A percentile compares a stretch with the other conserved stretches of the same genome.
These are phyloP conservation scores for Pythium pyrilobum DNA, from an alignment of 352 stramenopile genomes.

Conservation along the genomic window DNA sequence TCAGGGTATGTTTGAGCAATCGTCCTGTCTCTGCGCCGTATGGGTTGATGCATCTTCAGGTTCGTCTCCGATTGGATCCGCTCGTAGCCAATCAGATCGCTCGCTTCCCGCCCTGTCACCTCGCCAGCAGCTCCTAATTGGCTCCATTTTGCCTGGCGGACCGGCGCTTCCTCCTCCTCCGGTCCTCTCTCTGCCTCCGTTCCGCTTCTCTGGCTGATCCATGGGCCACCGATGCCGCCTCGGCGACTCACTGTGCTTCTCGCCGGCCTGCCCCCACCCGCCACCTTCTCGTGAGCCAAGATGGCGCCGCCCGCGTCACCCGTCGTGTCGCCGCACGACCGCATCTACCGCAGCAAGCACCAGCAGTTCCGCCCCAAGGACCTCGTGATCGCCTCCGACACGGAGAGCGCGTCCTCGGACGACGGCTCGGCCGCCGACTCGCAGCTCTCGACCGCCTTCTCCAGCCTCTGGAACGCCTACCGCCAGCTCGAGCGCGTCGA, in stretches of 20 bases:
- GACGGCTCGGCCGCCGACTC: background rate
- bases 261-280: background rate
- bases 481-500: slow-evolving; percentile 35
- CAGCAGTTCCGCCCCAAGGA: slow-evolving; percentile 13
- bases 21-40: background rate
- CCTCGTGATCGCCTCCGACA: slow-evolving; percentile 15
- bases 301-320: slow-evolving; percentile 3
- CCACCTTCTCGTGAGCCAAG: background rate
- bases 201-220: slow-evolving; percentile 10
- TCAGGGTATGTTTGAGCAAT: slow-evolving; percentile 10
- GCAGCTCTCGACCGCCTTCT: slow-evolving; percentile 1
- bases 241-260: background rate
- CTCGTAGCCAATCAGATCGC: background rate
- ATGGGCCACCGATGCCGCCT: background rate
- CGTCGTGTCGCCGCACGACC: slow-evolving; percentile 1
- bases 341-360: slow-evolving; percentile 12
- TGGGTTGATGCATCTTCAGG: slow-evolving; percentile 19
- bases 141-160: slow-evolving; percentile 7
- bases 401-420: slow-evolving; percentile 1
- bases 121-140: background rate
- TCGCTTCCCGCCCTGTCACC: background rate
- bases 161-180: background rate
- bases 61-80: slow-evolving; percentile 11
- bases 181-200: background rate
- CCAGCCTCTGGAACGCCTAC: slow-evolving; percentile 27